Conservation (phyloP, 495 filamentous ascomycete genomes). For the Hamigera avellanea region DNA sequence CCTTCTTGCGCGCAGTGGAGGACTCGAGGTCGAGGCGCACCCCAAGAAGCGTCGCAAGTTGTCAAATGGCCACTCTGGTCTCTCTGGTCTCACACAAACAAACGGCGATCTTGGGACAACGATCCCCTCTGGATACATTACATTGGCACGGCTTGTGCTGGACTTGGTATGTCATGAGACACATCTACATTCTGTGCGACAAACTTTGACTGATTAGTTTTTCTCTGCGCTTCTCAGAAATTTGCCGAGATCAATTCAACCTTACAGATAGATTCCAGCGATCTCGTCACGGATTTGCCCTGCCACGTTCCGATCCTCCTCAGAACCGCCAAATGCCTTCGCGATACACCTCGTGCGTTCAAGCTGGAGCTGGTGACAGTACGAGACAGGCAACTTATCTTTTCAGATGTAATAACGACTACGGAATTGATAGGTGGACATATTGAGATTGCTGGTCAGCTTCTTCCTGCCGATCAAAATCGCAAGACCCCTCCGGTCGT, state of each 20-base stretch:
- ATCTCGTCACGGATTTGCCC: not conserved
- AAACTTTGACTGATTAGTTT: not conserved
- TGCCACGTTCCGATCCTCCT: slow-evolving; percentile 13
- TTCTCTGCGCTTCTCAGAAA: slow-evolving; percentile 8
- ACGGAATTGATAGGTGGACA: slow-evolving; percentile 8
- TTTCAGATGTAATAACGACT: slow-evolving; percentile 11
- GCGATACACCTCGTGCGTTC: slow-evolving; percentile 3
- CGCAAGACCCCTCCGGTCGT: slow-evolving; percentile 10
- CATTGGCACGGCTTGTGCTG: slow-evolving; percentile 22
- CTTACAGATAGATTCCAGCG: not conserved
- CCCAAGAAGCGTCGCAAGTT: slow-evolving; percentile 29
- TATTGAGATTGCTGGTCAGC: slow-evolving; percentile 8
- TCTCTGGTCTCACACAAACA: slow-evolving; percentile 11
- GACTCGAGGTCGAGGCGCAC: slow-evolving; percentile 7
- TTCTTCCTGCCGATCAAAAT: slow-evolving; percentile 18
- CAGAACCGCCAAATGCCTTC: slow-evolving; percentile 1
- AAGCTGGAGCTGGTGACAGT: slow-evolving; percentile 10
- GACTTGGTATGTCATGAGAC: slow-evolving; percentile 17
- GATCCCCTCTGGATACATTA: slow-evolving; percentile 24
- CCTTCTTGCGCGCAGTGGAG: slow-evolving; percentile 9
- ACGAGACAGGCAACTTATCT: slow-evolving; percentile 6
- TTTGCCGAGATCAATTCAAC: slow-evolving; percentile 2
- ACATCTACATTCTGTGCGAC: not conserved
- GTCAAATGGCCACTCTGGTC: slow-evolving; percentile 2
- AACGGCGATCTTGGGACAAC: slow-evolving; percentile 10